Conservation (phyloP, 2,329 filamentous ascomycete genomes). For the Macroventuria anomochaeta region DNA sequence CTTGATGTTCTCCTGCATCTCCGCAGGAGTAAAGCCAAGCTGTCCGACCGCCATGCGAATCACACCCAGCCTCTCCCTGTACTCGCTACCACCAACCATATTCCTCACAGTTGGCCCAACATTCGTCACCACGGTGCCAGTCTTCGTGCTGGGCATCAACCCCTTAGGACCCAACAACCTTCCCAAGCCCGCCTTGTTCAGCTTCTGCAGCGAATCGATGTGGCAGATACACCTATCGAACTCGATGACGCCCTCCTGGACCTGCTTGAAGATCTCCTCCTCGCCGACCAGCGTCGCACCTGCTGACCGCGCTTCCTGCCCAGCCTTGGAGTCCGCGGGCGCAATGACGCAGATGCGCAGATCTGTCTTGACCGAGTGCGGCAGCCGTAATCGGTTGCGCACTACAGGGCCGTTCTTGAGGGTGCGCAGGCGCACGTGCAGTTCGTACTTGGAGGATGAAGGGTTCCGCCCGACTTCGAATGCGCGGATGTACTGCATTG, state of each 20-base stretch:
- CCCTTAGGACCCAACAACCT: constrained; percentile 85
- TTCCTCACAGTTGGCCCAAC: constrained; percentile 77
- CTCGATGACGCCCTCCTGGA: constrained; percentile 77
- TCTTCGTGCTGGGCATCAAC: constrained; percentile 89
- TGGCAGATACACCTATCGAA: constrained; percentile 94
- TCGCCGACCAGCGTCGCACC: constrained; percentile 87
- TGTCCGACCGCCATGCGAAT: constrained; percentile 91
- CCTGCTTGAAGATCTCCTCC: constrained; percentile 80
- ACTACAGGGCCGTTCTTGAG: constrained; percentile 85
- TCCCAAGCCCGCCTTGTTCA: constrained; percentile 82
- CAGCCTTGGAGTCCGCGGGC: constrained; percentile 77
- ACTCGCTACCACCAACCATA: constrained; percentile 83
- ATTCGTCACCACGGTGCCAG: constrained; percentile 86
- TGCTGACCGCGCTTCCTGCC: constrained; percentile 73
- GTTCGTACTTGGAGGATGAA: constrained; percentile 80
- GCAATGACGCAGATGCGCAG: constrained; percentile 89
- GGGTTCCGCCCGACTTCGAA: constrained; percentile 86
- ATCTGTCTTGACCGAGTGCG: constrained; percentile 88
- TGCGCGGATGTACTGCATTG: constrained; percentile 93
- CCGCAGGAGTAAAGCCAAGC: constrained; percentile 83
- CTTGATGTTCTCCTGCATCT: constrained; percentile 84
- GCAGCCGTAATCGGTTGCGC: constrained; percentile 85
- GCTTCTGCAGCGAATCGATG: constrained; percentile 73
- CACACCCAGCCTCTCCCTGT: constrained; percentile 83
- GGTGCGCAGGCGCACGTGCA: constrained; percentile 82